Evolutionary conservation across 225 moss, liverwort and hornwort genomes (phyloP), one percentile per base, ranked within the genome.

Genomic region (Neckera pumila): DNA sequence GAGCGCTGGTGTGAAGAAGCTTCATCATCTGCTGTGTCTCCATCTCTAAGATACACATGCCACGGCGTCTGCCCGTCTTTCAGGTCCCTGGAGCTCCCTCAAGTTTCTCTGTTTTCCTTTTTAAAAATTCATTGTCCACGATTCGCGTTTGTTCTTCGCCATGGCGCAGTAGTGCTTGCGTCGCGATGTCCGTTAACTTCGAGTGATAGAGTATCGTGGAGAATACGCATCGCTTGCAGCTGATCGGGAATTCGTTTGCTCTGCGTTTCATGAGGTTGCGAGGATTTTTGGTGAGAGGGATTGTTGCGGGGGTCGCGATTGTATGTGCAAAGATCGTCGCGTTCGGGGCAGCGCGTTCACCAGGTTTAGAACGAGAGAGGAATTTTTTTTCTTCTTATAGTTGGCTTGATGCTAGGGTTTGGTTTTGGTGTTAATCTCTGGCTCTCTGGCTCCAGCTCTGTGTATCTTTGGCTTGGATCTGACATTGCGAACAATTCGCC

Each of bases 331-430:
- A 4, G 84, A 70, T 61, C 82, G 65, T 86, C 40, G 76, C 20
- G 76, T 56, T 38, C 33, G 43, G 40, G 42, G 42, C 60, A 74
- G 71, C 73, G 58, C 59, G 18, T 49, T 85, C 64, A 33, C 40
- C 57, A 45, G 45, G 81, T 89, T 89, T 81, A 12, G 61, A 66
- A 20, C 23, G 36, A 25, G 77, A 38, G 63, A 25, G 59, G 42
- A 21, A 8, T 26, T 56, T 40, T 17, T 74, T 76, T 59, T 33
- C n/a, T n/a, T n/a, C n/a, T 42, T 14, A 6, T 11, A 25, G 79
- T 34, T 78, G 77, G 65, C 19, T 63, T 83, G 80, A 42, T 89
- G 69, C 84, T 90, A 87, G 92, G 92, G 90, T 92, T 92, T 62
- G 79, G 67, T 75, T 83, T 73, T 59, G 61, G 11, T 47, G 54